These are phyloP conservation scores for Patellifolia procumbens DNA, from an alignment of 179 eudicot species.

Conservation along the genomic window DNA sequence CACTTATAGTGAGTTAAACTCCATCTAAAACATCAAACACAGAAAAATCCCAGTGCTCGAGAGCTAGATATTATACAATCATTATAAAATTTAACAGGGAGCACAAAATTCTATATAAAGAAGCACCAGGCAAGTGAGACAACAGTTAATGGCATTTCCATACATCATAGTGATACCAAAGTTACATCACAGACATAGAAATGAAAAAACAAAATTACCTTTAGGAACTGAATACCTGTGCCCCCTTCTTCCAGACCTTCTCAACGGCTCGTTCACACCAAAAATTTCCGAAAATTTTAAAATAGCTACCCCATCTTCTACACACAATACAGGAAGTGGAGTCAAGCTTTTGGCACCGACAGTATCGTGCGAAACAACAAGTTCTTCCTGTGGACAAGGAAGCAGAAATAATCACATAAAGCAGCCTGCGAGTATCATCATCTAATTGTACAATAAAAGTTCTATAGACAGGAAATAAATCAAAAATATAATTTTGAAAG, in stretches of 20 bases:
- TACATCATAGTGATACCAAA: neutral
- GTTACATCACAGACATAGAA: neutral
- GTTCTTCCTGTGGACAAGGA: conserved; percentile 54
- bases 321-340: conserved; percentile 71
- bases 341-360: conserved; percentile 37
- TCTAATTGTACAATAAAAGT: neutral
- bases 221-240: conserved; percentile 52
- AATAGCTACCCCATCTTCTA: conserved; percentile 77
- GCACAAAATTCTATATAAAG: neutral
- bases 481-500: too few species aligned
- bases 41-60: conserved; percentile 4
- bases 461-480: neutral
- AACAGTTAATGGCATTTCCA: neutral
- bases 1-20: conserved; percentile 17
- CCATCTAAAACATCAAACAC: conserved; percentile 1
- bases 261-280: conserved; percentile 70
- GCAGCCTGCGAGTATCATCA: neutral
- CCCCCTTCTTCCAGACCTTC: conserved; percentile 62
- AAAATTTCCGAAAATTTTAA: conserved; percentile 94
- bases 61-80: neutral
- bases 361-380: conserved; percentile 37
- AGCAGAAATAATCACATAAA: conserved; percentile 3
- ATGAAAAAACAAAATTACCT: conserved; percentile 46
- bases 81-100: neutral
- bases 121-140: neutral